These are phyloP conservation scores for Erysiphe neolycopersici DNA, from an alignment of 2,329 filamentous ascomycete species.

Conservation along the genomic window DNA sequence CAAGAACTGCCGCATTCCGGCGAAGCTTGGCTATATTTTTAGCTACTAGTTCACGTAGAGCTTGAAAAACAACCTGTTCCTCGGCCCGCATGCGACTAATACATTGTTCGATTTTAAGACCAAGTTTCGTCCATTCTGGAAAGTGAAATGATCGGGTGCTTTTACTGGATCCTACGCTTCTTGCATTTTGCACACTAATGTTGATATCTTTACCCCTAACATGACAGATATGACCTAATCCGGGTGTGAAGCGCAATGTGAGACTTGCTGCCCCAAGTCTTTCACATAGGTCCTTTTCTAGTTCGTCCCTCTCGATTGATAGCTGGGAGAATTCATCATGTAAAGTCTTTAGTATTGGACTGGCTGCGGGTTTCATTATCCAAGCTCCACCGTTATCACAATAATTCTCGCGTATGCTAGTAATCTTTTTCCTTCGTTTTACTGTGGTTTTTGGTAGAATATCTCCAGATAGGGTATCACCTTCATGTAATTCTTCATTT, in stretches of 20 bases:
- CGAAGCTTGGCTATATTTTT: conserved; percentile 62
- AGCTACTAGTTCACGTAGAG: conserved; percentile 51
- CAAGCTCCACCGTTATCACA: conserved; percentile 31
- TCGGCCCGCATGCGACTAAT: conserved; percentile 57
- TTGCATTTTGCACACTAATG: conserved; percentile 10
- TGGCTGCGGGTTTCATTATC: conserved; percentile 44
- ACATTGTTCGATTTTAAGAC: conserved; percentile 50
- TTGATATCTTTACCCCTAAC: conserved; percentile 52
- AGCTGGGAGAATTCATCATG: conserved; percentile 40
- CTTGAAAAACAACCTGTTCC: conserved; percentile 54
- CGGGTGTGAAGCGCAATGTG: conserved; percentile 63
- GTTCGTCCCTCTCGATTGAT: conserved; percentile 26
- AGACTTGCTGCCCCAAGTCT: conserved; percentile 36
- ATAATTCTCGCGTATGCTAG: conserved; percentile 29
- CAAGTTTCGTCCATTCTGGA: conserved; percentile 60
- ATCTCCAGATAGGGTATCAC: conserved; percentile 1
- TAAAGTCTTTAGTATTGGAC: conserved; percentile 32
- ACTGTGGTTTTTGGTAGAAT: not conserved
- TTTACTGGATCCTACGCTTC: conserved; percentile 48
- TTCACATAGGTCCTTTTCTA: conserved; percentile 34
- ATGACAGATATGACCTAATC: conserved; percentile 72
- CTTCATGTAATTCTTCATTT: conserved; percentile 23
- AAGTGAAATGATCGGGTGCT: conserved; percentile 66
- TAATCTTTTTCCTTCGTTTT: conserved; percentile 18
- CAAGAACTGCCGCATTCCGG: conserved; percentile 70